Evolutionary conservation across 371 early-diverging fungal species (phyloP).

Genomic region (Fennellomyces sp.): DNA sequence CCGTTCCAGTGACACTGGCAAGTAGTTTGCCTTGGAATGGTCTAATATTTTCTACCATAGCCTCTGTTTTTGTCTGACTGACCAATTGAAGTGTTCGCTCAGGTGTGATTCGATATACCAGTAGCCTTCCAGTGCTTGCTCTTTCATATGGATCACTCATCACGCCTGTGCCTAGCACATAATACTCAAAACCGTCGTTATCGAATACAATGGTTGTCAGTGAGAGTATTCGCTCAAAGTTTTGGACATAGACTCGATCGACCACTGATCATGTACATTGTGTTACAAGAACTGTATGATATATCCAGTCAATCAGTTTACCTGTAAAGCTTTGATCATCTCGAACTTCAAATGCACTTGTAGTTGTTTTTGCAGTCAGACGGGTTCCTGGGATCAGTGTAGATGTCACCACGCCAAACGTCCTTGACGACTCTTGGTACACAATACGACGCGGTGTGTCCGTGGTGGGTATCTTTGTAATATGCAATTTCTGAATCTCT

Average conservation of each 20-base stretch:
- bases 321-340: conserved; percentile 79
- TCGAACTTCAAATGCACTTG: conserved; percentile 59
- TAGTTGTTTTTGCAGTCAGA: conserved; percentile 29
- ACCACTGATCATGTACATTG: no score
- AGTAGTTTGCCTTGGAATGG: conserved; percentile 54
- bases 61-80: conserved; percentile 39
- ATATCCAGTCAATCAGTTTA: no score
- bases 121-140: conserved; percentile 56
- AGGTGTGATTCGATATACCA: conserved; percentile 48
- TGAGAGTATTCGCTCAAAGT: conserved; percentile 47
- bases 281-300: not conserved
- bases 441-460: conserved; percentile 81
- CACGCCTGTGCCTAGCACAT: conserved; percentile 65
- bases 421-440: conserved; percentile 57
- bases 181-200: conserved; percentile 46
- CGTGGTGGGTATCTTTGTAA: conserved; percentile 69
- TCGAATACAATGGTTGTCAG: conserved; percentile 39
- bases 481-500: conserved; percentile 87
- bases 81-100: conserved; percentile 51
- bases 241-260: conserved; percentile 49
- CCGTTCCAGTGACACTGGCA: conserved; percentile 59
- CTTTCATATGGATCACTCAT: conserved; percentile 55
- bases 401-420: conserved; percentile 68
- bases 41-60: conserved; percentile 55
- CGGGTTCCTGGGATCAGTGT: conserved; percentile 31